phyloP scores from a whole-genome alignment of 306 rosid genomes.

The Quercus rubra region DNA sequence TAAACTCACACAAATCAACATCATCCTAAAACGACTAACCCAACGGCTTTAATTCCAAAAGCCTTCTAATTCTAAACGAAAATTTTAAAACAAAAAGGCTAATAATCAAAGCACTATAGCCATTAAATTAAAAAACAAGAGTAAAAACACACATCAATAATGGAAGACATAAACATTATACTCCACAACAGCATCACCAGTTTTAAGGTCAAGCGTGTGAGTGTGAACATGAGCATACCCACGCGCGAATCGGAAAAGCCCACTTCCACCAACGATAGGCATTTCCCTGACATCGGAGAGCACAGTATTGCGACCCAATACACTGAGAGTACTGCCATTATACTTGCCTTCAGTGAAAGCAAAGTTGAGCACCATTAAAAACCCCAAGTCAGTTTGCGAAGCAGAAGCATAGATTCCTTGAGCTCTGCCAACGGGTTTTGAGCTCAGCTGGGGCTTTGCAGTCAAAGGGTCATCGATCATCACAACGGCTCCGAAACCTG shows the following conservation, averaged over 20 bases:
- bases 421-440: conserved; percentile 50
- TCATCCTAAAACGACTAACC: too few relatives aligned
- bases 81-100: too few relatives aligned
- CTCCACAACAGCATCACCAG: conserved; percentile 55
- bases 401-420: conserved; percentile 67
- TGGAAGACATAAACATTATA: conserved; percentile 59
- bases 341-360: conserved; percentile 53
- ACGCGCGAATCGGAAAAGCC: conserved; percentile 62
- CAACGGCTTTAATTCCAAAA: too few relatives aligned
- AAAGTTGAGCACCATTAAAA: conserved; percentile 52
- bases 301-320: conserved; percentile 51
- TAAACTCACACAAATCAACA: too few relatives aligned
- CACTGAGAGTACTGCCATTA: conserved; percentile 55
- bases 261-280: conserved; percentile 72
- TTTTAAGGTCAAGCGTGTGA: background rate
- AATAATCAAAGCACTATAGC: background rate
- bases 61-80: too few relatives aligned
- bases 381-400: conserved; percentile 38
- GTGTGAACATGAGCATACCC: conserved; percentile 54
- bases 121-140: too few relatives aligned
- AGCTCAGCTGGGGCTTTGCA: conserved; percentile 27
- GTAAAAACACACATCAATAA: conserved; percentile 16
- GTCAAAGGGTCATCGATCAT: conserved; percentile 65
- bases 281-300: conserved; percentile 46
- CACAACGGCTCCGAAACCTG: conserved; percentile 41